Base-by-base conservation (phyloP, 345 rosid species). In the Diplotaxis tenuifolia region DNA sequence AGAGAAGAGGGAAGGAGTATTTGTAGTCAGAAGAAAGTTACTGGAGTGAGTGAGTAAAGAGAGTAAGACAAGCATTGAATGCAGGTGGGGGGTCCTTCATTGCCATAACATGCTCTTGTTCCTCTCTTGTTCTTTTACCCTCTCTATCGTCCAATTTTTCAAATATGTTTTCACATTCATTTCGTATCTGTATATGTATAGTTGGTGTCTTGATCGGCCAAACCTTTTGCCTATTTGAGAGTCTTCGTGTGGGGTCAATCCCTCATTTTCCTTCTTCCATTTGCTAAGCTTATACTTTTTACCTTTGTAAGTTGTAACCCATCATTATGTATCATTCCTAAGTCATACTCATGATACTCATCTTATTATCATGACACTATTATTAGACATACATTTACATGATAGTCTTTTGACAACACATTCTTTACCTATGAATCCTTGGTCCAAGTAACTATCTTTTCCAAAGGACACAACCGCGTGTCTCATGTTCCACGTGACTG, bases 41-140 rank as follows among this genome's bases (percentile, higher is more conserved):
- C 29, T n/a, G 0, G 6, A 71, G 61, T n/a, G n/a, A 36, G 40
- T 3, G 28, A 73, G 64, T 68, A 68, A 68, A 62, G 74, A 75
- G 75, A 70, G 80, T 70, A 76, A 64, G 75, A 77, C 76, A 65
- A 77, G 31, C 68, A 50, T 9, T 70, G 62, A 76, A 64, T 70
- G 71, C 80, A 76, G 75, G 80, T 70, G 60, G 79, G 72, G 67
- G 68, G 53, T 70, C 75, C 75, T 75, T 69, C 75, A 54, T 55
- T 62, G 22, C 27, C 67, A 76, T 6, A 76, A 76, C 80, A 76
- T 76, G 80, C 67, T 76, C 56, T 27, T 76, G 80, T 70, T 76
- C 75, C 75, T 70, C 71, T 61, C 64, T 57, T 32, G 16, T 15
- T 25, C 42, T 27, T 18, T 63, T 29, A 42, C 53, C 59, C 14